phyloP scores from a whole-genome alignment of 1,284 basidiomycete species.

The Inonotus hispidus region DNA sequence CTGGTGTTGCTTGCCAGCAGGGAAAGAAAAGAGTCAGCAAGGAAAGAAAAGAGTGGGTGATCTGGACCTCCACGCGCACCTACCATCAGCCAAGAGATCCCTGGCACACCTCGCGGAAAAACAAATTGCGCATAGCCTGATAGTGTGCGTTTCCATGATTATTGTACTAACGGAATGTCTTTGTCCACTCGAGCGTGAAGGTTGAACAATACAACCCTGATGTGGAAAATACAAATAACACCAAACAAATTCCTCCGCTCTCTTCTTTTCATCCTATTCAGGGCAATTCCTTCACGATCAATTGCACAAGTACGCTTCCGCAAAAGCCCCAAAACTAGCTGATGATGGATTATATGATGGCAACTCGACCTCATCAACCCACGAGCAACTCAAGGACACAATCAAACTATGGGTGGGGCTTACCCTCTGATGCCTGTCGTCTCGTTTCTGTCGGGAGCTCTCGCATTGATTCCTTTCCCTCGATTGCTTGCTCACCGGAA shows the following conservation, averaged over 20 bases:
- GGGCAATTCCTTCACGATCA: no score
- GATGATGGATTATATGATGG: no score
- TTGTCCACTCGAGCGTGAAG: not conserved
- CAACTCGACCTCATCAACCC: not conserved
- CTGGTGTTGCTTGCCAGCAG: no score
- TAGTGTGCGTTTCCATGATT: not conserved
- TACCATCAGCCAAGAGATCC: no score
- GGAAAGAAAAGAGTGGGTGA: no score
- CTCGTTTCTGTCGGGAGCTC: not conserved
- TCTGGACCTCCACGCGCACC: no score
- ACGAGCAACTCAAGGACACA: not conserved
- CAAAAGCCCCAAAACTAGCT: no score
- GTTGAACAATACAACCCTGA: not conserved
- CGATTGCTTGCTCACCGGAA: constrained; percentile 56
- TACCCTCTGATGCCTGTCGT: not conserved
- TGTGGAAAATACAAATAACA: not conserved
- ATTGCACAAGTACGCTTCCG: no score
- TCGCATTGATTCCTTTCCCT: constrained; percentile 20
- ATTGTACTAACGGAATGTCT: not conserved
- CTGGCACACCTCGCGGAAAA: no score
- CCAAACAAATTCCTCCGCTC: not conserved
- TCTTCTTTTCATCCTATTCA: no score
- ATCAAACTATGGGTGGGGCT: not conserved
- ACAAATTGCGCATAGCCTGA: not conserved
- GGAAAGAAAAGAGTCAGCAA: no score